A percentile compares a stretch with the other conserved stretches of the same genome.
phyloP scores from a whole-genome alignment of 352 stramenopile genomes.

The Pythium phragmitis region DNA sequence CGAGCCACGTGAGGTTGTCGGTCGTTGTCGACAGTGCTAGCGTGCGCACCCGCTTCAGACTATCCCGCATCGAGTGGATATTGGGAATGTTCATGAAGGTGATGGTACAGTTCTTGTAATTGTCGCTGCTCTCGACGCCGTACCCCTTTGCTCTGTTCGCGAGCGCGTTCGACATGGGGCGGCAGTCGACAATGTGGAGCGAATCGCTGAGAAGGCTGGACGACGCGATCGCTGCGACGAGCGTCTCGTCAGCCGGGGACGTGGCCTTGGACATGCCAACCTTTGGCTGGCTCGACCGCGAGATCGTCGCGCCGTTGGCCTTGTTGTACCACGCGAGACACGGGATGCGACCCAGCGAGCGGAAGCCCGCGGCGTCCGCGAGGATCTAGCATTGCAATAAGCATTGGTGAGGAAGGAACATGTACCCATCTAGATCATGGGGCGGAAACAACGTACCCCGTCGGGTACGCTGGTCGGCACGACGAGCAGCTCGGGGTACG shows the following conservation, averaged over 20 bases:
- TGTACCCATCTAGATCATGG: neutral
- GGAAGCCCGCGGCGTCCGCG: constrained; percentile 66
- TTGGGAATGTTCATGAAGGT: constrained; percentile 99
- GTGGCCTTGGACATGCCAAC: constrained; percentile 79
- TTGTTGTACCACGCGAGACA: constrained; percentile 72
- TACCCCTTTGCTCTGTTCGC: constrained; percentile 90
- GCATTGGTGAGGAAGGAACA: neutral
- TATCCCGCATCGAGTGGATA: constrained; percentile 98
- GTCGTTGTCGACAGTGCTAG: constrained; percentile 80
- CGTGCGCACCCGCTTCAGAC: constrained; percentile 70
- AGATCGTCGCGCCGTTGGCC: constrained; percentile 62
- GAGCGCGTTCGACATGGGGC: constrained; percentile 76
- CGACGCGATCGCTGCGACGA: constrained; percentile 63
- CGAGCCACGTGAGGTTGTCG: constrained; percentile 92
- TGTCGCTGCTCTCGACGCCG: constrained; percentile 94
- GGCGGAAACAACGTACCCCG: constrained; percentile 38
- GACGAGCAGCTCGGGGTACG: constrained; percentile 93
- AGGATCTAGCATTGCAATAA: constrained; percentile 44
- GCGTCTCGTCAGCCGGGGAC: constrained; percentile 64
- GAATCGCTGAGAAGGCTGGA: constrained; percentile 66
- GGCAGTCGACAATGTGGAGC: constrained; percentile 83
- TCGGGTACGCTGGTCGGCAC: constrained; percentile 90
- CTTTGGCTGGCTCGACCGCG: constrained; percentile 81
- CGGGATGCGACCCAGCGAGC: constrained; percentile 72
- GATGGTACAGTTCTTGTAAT: constrained; percentile 94